phyloP scores from a whole-genome alignment of 2,329 filamentous ascomycete genomes.

The Sclerotiophoma versabilis region DNA sequence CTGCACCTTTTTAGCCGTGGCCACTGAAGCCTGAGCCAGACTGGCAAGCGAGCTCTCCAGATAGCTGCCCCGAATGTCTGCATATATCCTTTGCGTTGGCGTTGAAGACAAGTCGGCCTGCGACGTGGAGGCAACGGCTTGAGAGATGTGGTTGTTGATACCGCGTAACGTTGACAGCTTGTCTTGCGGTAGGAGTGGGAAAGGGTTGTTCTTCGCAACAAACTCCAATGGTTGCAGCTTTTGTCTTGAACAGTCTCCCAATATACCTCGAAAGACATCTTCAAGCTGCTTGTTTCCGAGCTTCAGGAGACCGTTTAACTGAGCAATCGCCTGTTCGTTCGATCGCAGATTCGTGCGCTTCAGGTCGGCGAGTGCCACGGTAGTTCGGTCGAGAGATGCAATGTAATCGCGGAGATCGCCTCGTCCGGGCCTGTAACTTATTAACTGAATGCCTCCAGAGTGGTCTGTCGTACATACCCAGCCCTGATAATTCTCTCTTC shows the following conservation, averaged over 20 bases:
- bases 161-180: slow-evolving; percentile 76
- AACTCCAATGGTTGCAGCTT: slow-evolving; percentile 86
- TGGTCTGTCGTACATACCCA: slow-evolving; percentile 59
- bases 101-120: slow-evolving; percentile 63
- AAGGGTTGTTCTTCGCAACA: slow-evolving; percentile 83
- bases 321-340: slow-evolving; percentile 86
- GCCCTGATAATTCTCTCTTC: slow-evolving; percentile 91
- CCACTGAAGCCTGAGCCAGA: slow-evolving; percentile 82
- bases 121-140: slow-evolving; percentile 60
- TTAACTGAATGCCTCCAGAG: background rate
- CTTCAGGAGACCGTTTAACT: slow-evolving; percentile 78
- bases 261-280: slow-evolving; percentile 78
- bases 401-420: slow-evolving; percentile 85
- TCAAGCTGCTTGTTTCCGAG: slow-evolving; percentile 84
- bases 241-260: slow-evolving; percentile 78
- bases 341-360: slow-evolving; percentile 88
- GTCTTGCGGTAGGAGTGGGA: slow-evolving; percentile 80
- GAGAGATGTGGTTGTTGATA: slow-evolving; percentile 78
- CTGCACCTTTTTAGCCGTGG: slow-evolving; percentile 74
- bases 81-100: slow-evolving; percentile 81
- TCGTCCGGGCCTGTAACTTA: slow-evolving; percentile 51
- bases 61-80: slow-evolving; percentile 85
- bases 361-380: slow-evolving; percentile 82
- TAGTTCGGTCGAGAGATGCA: slow-evolving; percentile 85
- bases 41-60: slow-evolving; percentile 83